Conservation (phyloP, 2,329 filamentous ascomycete species). For the Westerdykella ornata region DNA sequence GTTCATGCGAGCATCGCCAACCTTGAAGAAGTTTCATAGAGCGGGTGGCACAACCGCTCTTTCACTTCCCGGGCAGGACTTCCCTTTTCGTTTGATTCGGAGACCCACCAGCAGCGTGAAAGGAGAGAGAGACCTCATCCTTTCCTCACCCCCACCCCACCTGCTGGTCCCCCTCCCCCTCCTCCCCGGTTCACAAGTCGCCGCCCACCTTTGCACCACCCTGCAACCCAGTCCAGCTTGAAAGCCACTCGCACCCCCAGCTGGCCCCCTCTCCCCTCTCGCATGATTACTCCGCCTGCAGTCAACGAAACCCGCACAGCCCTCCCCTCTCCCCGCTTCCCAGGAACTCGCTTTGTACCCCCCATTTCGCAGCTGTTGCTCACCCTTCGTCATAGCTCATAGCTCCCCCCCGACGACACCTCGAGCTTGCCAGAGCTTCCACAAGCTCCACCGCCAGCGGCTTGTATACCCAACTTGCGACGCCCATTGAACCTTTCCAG, state of each 20-base stretch:
- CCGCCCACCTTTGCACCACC: background rate
- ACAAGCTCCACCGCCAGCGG: background rate
- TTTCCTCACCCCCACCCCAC: no score
- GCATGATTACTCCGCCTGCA: conserved; percentile 12
- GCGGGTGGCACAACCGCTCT: no score
- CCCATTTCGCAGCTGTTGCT: background rate
- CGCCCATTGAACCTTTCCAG: conserved; percentile 2
- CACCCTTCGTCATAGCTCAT: background rate
- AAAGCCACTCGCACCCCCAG: background rate
- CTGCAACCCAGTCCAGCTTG: conserved; percentile 3
- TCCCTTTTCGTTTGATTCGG: no score
- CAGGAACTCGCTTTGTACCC: conserved; percentile 12
- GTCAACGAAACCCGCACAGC: conserved; percentile 5
- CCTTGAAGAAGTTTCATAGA: no score
- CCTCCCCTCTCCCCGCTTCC: background rate
- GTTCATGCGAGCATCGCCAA: no score
- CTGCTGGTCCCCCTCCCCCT: no score
- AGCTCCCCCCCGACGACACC: background rate
- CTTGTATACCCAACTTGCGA: background rate
- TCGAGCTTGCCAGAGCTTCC: background rate
- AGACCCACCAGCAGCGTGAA: no score
- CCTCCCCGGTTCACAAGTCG: no score
- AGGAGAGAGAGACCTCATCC: no score
- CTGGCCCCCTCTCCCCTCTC: conserved; percentile 4
- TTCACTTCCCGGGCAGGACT: background rate